phyloP scores from a whole-genome alignment of 2,329 filamentous ascomycete genomes.

The Ceratocystis smalleyi region DNA sequence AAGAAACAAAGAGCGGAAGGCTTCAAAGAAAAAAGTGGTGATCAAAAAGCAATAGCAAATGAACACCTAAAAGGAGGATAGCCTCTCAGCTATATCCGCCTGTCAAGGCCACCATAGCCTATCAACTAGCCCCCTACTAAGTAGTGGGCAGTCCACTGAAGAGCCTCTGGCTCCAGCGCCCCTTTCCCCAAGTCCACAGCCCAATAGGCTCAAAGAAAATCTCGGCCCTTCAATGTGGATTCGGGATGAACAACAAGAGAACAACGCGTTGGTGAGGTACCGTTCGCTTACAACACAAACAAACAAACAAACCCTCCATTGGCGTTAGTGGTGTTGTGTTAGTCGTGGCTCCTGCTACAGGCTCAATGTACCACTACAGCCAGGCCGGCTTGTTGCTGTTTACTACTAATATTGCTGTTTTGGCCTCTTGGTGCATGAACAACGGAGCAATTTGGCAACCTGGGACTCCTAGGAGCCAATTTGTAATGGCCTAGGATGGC shows the following conservation, averaged over 20 bases:
- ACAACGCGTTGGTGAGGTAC: neutral
- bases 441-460: neutral
- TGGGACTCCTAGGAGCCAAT: neutral
- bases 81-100: too few relatives aligned
- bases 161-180: neutral
- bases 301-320: neutral
- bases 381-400: neutral
- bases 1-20: neutral
- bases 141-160: neutral
- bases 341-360: neutral
- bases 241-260: neutral
- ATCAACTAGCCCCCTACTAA: neutral
- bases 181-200: neutral
- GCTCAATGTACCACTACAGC: neutral
- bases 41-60: neutral
- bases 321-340: neutral
- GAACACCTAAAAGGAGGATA: too few relatives aligned
- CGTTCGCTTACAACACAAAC: neutral
- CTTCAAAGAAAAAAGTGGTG: neutral
- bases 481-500: neutral
- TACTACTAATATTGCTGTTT: neutral
- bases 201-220: neutral
- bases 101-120: neutral
- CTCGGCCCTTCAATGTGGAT: neutral
- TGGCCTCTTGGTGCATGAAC: neutral